Conservation (phyloP, 257 asterid species). For the Parsonsia alboflavescens region DNA sequence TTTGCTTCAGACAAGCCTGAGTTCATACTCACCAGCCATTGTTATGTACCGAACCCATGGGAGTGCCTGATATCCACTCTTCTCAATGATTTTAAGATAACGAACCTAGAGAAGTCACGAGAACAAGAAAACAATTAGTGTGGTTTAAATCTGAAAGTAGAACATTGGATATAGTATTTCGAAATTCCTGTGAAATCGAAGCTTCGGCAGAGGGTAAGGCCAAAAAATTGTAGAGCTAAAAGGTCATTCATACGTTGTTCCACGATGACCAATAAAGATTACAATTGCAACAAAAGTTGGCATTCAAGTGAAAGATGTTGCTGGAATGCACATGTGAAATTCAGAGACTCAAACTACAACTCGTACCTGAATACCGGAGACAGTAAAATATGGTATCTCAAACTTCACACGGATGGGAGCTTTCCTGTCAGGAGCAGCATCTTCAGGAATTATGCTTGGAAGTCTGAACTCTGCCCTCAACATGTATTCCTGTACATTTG, state of each 20-base stretch:
- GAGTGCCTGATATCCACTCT: slow-evolving; percentile 53
- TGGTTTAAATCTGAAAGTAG: background rate
- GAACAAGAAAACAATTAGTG: background rate
- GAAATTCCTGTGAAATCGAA: too few relatives aligned
- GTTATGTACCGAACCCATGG: slow-evolving; percentile 56
- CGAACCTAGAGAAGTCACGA: slow-evolving; percentile 33
- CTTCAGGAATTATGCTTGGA: slow-evolving; percentile 42
- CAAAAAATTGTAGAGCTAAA: background rate
- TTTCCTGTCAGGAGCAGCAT: slow-evolving; percentile 40
- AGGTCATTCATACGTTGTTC: too few relatives aligned
- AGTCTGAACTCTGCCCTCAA: slow-evolving; percentile 46
- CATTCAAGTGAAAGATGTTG: background rate
- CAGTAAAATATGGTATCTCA: slow-evolving; percentile 51
- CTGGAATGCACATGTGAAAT: background rate
- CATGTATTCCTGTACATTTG: slow-evolving; percentile 34
- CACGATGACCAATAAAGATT: too few relatives aligned
- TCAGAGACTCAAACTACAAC: background rate
- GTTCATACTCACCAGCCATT: slow-evolving; percentile 48
- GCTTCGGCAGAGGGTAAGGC: background rate
- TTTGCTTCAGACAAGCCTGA: slow-evolving; percentile 32
- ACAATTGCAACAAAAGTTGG: too few relatives aligned
- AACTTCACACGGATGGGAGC: slow-evolving; percentile 52
- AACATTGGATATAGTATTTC: too few relatives aligned
- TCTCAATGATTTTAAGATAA: slow-evolving; percentile 44
- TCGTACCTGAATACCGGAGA: slow-evolving; percentile 45